Base-by-base conservation (phyloP, 2,329 filamentous ascomycete species). In the Hysterium pulicare region DNA sequence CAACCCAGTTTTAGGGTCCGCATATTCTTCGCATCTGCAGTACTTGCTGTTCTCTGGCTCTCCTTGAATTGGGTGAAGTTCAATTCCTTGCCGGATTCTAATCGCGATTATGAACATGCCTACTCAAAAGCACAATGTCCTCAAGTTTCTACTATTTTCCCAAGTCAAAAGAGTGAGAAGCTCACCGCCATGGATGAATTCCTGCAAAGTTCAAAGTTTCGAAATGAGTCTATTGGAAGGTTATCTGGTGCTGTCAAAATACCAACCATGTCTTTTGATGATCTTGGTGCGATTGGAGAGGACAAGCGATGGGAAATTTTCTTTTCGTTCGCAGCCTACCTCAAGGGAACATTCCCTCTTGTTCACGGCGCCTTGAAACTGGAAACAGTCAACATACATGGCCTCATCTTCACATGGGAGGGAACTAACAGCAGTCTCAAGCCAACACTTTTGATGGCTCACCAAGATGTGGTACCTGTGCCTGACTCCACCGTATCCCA, bases 381-480 rank as follows among this genome's bases (percentile, higher is more conserved):
- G 0, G 74, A 81, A 41, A 76, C 74, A 45, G 63, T 82, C 51
- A 83, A 84, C 57, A 77, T 71, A 2, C 75, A 82, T 54, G 80
- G 76, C 2, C 64, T 83, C 33, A 56, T 83, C 22, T 82, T 75
- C 55, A 81, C 77, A 2, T 78, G 79, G 73, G 47, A 73, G 30
- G 81, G 81, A 3, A 70, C 66, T 5, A 67, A 81, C 26, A 45
- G 59, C 2, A 58, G 54, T 1, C 61, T 81, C 28, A 79, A 77
- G 58, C 79, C 80, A 0, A 72, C 75, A 3, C 62, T 84, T 17
- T 65, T 84, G 28, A 78, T 82, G 70, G 81, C 79, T 1, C 81
- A 84, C 58, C 79, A 83, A 56, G 82, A 84, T 56, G 79, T 82
- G 7, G 81, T 85, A 2, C 80, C 80, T 2, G 79, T 81, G 0